Evolutionary conservation across 1,139 yeast genomes (phyloP).

Genomic region (Meyerozyma athensensis): DNA sequence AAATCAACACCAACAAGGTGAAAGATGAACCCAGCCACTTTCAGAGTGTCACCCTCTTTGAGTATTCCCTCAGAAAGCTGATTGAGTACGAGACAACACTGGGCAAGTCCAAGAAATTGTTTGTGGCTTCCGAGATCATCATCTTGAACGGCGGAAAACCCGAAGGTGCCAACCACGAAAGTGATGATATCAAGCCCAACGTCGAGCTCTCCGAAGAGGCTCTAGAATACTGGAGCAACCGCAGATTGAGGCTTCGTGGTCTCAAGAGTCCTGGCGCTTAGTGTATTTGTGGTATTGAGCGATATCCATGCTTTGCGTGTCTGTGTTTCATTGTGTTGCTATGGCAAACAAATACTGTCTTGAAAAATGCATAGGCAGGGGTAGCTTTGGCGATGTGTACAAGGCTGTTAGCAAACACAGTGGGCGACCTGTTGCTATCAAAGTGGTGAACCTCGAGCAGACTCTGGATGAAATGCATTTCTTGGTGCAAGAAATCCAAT

Average conservation of each 20-base stretch:
- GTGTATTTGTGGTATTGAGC: constrained; percentile 7
- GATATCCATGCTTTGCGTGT: not conserved
- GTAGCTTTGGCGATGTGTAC: constrained; percentile 86
- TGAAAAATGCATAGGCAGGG: constrained; percentile 67
- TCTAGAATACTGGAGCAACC: constrained; percentile 45
- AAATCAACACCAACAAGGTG: constrained; percentile 18
- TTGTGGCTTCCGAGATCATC: constrained; percentile 72
- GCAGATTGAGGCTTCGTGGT: constrained; percentile 29
- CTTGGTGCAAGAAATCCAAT: constrained; percentile 69
- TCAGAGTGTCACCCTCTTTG: constrained; percentile 41
- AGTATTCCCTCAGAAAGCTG: constrained; percentile 54
- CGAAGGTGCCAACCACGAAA: constrained; percentile 11
- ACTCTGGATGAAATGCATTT: constrained; percentile 67
- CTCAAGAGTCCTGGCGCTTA: constrained; percentile 1
- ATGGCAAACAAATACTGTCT: constrained; percentile 31
- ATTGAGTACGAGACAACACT: constrained; percentile 21
- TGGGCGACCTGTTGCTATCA: constrained; percentile 61
- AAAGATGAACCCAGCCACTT: constrained; percentile 20
- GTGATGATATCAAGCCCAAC: constrained; percentile 20
- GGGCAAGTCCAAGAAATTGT: constrained; percentile 24
- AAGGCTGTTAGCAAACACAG: constrained; percentile 43
- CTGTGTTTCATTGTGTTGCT: not conserved
- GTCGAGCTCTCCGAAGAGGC: constrained; percentile 42
- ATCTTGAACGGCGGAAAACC: constrained; percentile 54
- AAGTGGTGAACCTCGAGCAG: constrained; percentile 72